These are phyloP conservation scores for Stevia rebaudiana DNA, from an alignment of 140 eudicot genomes.

Conservation along the genomic window DNA sequence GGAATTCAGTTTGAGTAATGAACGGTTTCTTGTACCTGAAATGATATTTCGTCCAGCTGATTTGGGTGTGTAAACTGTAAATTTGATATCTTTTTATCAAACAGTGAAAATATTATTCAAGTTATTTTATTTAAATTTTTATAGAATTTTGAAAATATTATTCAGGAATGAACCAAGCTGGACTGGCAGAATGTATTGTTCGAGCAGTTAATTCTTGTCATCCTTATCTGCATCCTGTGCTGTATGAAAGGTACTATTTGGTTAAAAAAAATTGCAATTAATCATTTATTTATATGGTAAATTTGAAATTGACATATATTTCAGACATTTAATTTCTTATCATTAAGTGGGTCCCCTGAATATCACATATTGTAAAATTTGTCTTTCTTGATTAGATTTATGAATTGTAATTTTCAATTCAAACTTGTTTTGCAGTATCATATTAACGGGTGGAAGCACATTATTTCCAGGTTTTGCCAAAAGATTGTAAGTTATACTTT, in stretches of 20 bases:
- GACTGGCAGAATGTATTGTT: slow-evolving; percentile 91
- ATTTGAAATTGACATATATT: background rate
- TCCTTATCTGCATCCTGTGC: slow-evolving; percentile 88
- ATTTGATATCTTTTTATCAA: slow-evolving; percentile 19
- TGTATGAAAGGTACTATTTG: slow-evolving; percentile 95
- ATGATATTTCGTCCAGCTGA: slow-evolving; percentile 98
- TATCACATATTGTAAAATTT: background rate
- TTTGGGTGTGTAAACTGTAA: slow-evolving; percentile 46
- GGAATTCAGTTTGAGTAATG: slow-evolving; percentile 95
- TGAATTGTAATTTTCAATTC: background rate
- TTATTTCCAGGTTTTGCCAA: slow-evolving; percentile 73
- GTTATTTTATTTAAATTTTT: background rate
- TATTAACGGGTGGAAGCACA: slow-evolving; percentile 92
- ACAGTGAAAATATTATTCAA: background rate
- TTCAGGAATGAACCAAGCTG: slow-evolving; percentile 97
- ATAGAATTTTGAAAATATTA: slow-evolving; percentile 16
- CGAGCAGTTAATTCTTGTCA: slow-evolving; percentile 89
- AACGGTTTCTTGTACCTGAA: slow-evolving; percentile 98
- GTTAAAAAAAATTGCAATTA: too few relatives aligned
- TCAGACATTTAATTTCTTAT: background rate
- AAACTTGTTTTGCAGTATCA: slow-evolving; percentile 53
- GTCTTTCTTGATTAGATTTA: slow-evolving; percentile 2
- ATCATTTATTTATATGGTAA: too few relatives aligned
- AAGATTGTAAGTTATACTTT: slow-evolving; percentile 68
- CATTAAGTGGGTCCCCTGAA: background rate